Conservation (phyloP, 2,329 filamentous ascomycete species). For the Emericellopsis cladophorae region DNA sequence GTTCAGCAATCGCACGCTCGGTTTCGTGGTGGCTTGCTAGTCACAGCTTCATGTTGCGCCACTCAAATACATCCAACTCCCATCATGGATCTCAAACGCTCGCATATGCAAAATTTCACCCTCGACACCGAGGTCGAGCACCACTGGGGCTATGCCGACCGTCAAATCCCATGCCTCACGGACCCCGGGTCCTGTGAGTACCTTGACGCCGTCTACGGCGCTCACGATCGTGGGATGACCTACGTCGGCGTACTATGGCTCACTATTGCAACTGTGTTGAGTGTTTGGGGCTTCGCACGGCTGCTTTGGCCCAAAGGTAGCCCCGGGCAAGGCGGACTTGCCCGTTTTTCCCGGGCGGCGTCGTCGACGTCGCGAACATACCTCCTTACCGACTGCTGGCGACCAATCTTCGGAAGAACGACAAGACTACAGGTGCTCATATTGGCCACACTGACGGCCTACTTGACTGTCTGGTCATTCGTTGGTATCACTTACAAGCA, state of each 20-base stretch:
- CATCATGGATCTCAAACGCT: not conserved
- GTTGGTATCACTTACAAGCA: slow-evolving; percentile 54
- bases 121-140: slow-evolving; percentile 19
- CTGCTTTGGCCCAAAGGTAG: not conserved
- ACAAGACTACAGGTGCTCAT: slow-evolving; percentile 56
- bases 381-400: slow-evolving; percentile 47
- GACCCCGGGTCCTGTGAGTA: slow-evolving; percentile 33
- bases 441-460: slow-evolving; percentile 42
- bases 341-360: slow-evolving; percentile 20
- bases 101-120: slow-evolving; percentile 27
- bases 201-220: slow-evolving; percentile 34
- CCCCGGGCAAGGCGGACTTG: slow-evolving; percentile 5
- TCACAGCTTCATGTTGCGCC: too few species aligned
- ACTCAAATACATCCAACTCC: too few species aligned
- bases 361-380: slow-evolving; percentile 28
- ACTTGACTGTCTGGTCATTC: slow-evolving; percentile 57
- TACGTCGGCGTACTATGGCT: slow-evolving; percentile 38
- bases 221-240: slow-evolving; percentile 36
- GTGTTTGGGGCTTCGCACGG: slow-evolving; percentile 23
- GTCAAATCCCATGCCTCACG: slow-evolving; percentile 29
- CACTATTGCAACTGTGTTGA: slow-evolving; percentile 27
- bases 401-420: slow-evolving; percentile 53
- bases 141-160: slow-evolving; percentile 34
- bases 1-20: too few species aligned
- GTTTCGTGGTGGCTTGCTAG: too few species aligned